phyloP scores from a whole-genome alignment of 176 grass and related monocot genomes.

The Luzula sylvatica region DNA sequence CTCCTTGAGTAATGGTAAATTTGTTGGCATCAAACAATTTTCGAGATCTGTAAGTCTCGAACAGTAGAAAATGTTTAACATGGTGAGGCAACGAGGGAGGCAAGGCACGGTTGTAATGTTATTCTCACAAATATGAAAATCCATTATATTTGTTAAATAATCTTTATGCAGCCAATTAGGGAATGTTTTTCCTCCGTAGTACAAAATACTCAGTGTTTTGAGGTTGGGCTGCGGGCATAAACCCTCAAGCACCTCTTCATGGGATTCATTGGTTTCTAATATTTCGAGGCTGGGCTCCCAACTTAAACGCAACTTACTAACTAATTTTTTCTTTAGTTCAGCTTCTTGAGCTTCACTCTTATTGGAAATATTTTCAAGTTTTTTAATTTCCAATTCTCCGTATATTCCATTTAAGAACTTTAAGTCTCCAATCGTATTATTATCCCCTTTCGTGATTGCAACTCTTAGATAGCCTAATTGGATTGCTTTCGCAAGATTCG shows the following conservation, averaged over 20 bases:
- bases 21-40: neutral
- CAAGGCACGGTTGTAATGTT: too few relatives aligned
- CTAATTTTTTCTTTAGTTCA: constrained; percentile 2
- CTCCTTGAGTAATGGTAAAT: neutral
- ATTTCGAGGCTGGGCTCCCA: neutral
- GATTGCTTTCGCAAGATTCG: constrained; percentile 1
- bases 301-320: neutral
- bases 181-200: neutral
- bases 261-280: too few relatives aligned
- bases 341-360: constrained; percentile 1
- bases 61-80: too few relatives aligned
- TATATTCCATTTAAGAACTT: neutral
- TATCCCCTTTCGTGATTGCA: neutral
- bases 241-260: constrained; percentile 5
- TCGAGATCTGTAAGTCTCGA: neutral
- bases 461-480: neutral
- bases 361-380: neutral
- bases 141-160: neutral
- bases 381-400: neutral
- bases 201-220: neutral
- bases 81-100: too few relatives aligned
- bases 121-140: neutral
- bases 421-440: neutral
- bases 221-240: constrained; percentile 18
- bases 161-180: constrained; percentile 1